phyloP scores from a whole-genome alignment of 1,139 yeast species.

The Pichia sp. region DNA sequence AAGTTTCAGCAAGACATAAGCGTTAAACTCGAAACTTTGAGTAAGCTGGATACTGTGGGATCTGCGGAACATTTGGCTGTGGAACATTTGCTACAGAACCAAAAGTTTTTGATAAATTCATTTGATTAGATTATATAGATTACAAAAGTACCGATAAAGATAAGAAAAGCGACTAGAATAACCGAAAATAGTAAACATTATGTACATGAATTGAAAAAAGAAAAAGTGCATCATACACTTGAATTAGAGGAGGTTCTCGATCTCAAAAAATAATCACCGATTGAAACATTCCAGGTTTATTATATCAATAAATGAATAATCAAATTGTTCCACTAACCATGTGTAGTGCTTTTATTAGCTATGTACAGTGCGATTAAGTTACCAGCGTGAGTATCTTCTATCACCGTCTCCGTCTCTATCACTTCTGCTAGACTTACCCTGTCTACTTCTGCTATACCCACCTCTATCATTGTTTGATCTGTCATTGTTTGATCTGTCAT shows the following conservation, averaged over 20 bases:
- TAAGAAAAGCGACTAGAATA: neutral
- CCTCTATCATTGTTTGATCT: conserved; percentile 7
- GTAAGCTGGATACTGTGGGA: too few relatives aligned
- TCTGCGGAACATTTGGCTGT: neutral
- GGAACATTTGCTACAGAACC: neutral
- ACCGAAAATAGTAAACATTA: neutral
- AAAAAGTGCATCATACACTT: neutral
- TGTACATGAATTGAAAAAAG: neutral
- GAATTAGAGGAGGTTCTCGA: neutral
- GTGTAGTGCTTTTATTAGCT: neutral
- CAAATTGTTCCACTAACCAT: neutral
- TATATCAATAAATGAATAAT: neutral
- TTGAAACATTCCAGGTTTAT: neutral
- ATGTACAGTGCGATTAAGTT: neutral
- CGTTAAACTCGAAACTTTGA: neutral
- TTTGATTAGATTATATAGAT: conserved; percentile 2
- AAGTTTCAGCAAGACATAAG: conserved; percentile 1
- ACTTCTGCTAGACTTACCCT: conserved; percentile 1
- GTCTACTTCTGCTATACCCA: conserved; percentile 15
- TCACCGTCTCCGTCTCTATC: conserved; percentile 8
- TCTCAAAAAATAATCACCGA: neutral
- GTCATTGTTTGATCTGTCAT: conserved; percentile 6
- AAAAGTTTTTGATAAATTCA: neutral
- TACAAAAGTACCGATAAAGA: neutral
- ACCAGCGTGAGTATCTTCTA: conserved; percentile 11